A percentile compares a stretch with the other conserved stretches of the same genome.
Evolutionary conservation across 305 asterid species (phyloP).

Genomic region (Striga hermonthica): DNA sequence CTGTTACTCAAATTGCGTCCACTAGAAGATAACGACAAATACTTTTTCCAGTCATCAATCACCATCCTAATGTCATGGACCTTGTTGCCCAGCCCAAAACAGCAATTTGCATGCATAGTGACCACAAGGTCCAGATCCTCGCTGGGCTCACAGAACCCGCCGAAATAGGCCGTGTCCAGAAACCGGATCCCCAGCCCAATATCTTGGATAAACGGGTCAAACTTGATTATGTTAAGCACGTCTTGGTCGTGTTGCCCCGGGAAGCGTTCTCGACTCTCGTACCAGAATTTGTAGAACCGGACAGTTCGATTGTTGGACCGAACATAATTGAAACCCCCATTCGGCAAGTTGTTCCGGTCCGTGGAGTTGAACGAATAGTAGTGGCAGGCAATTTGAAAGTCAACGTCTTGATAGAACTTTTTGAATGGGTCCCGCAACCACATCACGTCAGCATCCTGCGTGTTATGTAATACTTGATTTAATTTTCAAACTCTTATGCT

Average conservation of each 20-base stretch:
- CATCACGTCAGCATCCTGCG: conserved; percentile 59
- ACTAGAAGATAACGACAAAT: conserved; percentile 21
- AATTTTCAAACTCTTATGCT: too few species aligned
- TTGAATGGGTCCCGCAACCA: conserved; percentile 51
- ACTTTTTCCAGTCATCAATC: conserved; percentile 49
- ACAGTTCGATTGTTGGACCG: conserved; percentile 41
- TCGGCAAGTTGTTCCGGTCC: conserved; percentile 38
- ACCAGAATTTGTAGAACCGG: conserved; percentile 50
- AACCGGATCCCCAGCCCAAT: conserved; percentile 45
- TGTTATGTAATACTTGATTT: too few species aligned
- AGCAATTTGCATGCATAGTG: conserved; percentile 70
- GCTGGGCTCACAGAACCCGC: conserved; percentile 56
- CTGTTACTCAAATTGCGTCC: conserved; percentile 27
- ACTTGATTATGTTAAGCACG: conserved; percentile 44
- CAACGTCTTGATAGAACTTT: conserved; percentile 40
- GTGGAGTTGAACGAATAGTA: conserved; percentile 32
- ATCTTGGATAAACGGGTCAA: conserved; percentile 29
- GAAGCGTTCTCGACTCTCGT: conserved; percentile 33
- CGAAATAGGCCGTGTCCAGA: conserved; percentile 48
- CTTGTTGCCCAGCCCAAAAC: conserved; percentile 47
- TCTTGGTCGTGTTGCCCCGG: conserved; percentile 54
- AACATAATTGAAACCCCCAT: conserved; percentile 54
- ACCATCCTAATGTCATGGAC: conserved; percentile 48
- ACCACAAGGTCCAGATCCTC: conserved; percentile 44
- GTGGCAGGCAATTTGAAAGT: conserved; percentile 56